A percentile compares a stretch with the other conserved stretches of the same genome.
Evolutionary conservation across 208 protist species (phyloP).

Genomic region (Vickermania ingenoplastis): DNA sequence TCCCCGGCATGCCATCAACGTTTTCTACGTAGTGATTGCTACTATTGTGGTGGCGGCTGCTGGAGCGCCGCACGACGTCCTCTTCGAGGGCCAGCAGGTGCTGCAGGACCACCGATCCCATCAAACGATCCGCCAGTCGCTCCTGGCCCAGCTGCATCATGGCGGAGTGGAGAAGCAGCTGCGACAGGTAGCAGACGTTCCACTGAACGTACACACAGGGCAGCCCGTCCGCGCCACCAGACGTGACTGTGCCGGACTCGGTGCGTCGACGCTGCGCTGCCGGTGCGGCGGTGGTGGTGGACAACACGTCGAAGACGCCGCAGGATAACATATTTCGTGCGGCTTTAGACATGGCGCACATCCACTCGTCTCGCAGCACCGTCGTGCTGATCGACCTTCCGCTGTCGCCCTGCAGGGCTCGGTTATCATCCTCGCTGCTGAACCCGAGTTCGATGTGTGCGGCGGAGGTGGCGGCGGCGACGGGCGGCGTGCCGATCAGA

Average conservation of each 20-base stretch:
- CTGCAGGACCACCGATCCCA: background rate
- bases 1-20: too few species aligned
- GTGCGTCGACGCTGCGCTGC: background rate
- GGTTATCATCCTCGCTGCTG: too few species aligned
- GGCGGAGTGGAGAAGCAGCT: constrained; percentile 26
- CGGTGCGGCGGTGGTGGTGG: background rate
- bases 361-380: too few species aligned
- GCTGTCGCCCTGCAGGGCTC: too few species aligned
- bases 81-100: background rate
- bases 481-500: background rate
- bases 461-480: too few species aligned
- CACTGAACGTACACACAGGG: background rate
- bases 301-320: background rate
- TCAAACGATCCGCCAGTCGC: constrained; percentile 36
- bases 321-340: background rate
- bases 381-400: too few species aligned
- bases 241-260: background rate
- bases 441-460: too few species aligned
- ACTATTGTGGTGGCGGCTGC: too few species aligned
- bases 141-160: constrained; percentile 32
- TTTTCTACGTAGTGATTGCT: too few species aligned
- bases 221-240: background rate
- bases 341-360: too few species aligned
- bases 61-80: background rate
- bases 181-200: background rate